A percentile compares a stretch with the other conserved stretches of the same genome.
Evolutionary conservation across 331 rosid genomes (phyloP).

Genomic region (Rosa hybrid): DNA sequence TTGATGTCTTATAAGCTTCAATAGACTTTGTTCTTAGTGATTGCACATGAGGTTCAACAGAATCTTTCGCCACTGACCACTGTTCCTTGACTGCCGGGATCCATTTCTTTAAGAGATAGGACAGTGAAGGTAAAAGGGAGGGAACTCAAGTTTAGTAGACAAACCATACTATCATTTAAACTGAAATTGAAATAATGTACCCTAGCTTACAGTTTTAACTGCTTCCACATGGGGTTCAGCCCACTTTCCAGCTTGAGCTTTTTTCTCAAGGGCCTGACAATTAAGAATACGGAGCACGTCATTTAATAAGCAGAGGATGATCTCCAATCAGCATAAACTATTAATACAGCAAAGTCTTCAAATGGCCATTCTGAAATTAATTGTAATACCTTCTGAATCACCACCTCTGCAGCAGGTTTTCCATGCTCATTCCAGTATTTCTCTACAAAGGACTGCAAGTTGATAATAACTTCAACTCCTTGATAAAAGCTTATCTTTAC

Average conservation of each 20-base stretch:
- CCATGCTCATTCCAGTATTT: conserved; percentile 71
- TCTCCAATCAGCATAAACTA: neutral
- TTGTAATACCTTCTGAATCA: conserved; percentile 62
- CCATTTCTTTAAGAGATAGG: conserved; percentile 61
- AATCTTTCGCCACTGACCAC: conserved; percentile 56
- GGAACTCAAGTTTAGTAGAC: conserved; percentile 14
- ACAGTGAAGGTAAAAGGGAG: conserved; percentile 21
- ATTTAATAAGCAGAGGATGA: neutral
- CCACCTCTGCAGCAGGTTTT: conserved; percentile 60
- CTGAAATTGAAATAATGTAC: conserved; percentile 26
- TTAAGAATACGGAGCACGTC: conserved; percentile 22
- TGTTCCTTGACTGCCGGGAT: conserved; percentile 59
- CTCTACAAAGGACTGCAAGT: conserved; percentile 51
- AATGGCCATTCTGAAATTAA: conserved; percentile 15
- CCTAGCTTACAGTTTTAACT: conserved; percentile 64
- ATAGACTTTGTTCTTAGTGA: conserved; percentile 42
- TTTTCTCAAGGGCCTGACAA: conserved; percentile 67
- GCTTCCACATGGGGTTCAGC: conserved; percentile 75
- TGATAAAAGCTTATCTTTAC: conserved; percentile 8
- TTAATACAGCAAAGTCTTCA: conserved; percentile 6
- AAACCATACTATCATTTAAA: neutral
- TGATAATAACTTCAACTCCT: conserved; percentile 25
- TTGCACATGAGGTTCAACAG: conserved; percentile 61
- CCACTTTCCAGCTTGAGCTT: conserved; percentile 80
- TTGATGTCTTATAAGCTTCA: conserved; percentile 65